Evolutionary conservation across 306 rosid genomes (phyloP).

Genomic region (Quercus gilva): DNA sequence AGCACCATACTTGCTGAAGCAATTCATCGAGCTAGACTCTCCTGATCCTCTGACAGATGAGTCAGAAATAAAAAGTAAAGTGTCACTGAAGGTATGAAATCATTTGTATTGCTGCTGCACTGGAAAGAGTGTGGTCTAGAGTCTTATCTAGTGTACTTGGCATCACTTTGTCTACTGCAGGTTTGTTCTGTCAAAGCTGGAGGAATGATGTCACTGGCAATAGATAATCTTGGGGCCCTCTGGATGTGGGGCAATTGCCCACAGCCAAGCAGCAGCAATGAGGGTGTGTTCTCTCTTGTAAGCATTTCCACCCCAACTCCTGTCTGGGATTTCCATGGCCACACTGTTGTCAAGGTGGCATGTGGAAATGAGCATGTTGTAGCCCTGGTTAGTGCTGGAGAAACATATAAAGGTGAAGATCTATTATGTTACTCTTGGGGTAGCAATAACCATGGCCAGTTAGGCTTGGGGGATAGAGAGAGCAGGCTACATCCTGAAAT

Average conservation of each 20-base stretch:
- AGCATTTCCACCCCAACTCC: constrained; percentile 67
- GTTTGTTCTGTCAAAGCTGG: constrained; percentile 77
- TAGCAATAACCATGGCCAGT: constrained; percentile 67
- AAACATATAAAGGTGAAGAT: constrained; percentile 49
- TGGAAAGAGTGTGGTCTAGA: neutral
- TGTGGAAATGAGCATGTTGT: constrained; percentile 87
- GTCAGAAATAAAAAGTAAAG: constrained; percentile 41
- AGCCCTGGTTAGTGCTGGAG: constrained; percentile 61
- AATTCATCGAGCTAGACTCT: constrained; percentile 42
- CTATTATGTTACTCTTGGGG: constrained; percentile 91
- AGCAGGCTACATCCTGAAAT: constrained; percentile 57
- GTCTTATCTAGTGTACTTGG: constrained; percentile 4
- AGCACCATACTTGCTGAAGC: constrained; percentile 57
- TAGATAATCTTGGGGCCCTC: constrained; percentile 63
- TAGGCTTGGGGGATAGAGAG: constrained; percentile 81
- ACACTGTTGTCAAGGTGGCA: constrained; percentile 73
- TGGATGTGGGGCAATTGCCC: constrained; percentile 95
- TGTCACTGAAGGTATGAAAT: constrained; percentile 47
- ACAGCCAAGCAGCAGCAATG: constrained; percentile 41
- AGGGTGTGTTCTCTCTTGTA: constrained; percentile 42
- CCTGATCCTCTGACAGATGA: constrained; percentile 34
- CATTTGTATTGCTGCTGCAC: neutral
- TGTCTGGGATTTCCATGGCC: constrained; percentile 73
- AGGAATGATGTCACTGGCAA: constrained; percentile 85
- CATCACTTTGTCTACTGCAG: constrained; percentile 32